Evolutionary conservation across 805 yeast genomes (phyloP), one percentile per base, ranked within the genome.

Genomic region (Barnettozyma salicaria): DNA sequence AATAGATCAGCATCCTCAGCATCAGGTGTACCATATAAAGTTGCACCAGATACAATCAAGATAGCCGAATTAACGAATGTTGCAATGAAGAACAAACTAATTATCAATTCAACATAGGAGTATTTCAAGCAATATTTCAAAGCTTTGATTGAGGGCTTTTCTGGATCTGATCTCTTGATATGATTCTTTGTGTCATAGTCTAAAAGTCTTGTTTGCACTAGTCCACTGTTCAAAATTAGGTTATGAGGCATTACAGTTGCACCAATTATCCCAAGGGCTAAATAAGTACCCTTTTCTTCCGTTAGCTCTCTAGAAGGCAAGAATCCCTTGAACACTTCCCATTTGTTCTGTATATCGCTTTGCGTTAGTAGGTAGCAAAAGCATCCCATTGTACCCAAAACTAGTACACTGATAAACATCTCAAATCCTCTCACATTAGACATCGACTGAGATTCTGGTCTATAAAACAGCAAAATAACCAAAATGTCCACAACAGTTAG

Each of bases 171-270:
- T 7, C 63, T 60, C 24, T 60, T 58, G 20, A 64, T 67, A 21
- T 79, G 78, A 44, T 74, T 65, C 40, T 71, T 67, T 3, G 69
- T 48, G 56, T 88, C 96, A 49, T 67, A 87, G 20, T 85, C 95
- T 47, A 71, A 70, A 30, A 88, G 64, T 45, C 96, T 71, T 18
- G 95, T 84, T 56, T 87, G 94, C 6, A 87, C 96, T 34, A 88
- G 64, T 6, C 92, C 90, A 0, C 92, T 81, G 1, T 96, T 96
- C 39, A 88, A 63, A 50, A 82, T 86, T 34, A 88, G 63, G 1
- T 89, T 79, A 54, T 88, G 96, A 2, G 96, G 96, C 96, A 88
- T 88, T 18, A 88, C 96, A 0, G 96, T 88, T 9, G 96, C 96
- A 18, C 96, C 96, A 37, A 87, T 66, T 33, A 88, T 84, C 19